phyloP scores from a whole-genome alignment of 495 filamentous ascomycete genomes.

The Penicillium turbatum region DNA sequence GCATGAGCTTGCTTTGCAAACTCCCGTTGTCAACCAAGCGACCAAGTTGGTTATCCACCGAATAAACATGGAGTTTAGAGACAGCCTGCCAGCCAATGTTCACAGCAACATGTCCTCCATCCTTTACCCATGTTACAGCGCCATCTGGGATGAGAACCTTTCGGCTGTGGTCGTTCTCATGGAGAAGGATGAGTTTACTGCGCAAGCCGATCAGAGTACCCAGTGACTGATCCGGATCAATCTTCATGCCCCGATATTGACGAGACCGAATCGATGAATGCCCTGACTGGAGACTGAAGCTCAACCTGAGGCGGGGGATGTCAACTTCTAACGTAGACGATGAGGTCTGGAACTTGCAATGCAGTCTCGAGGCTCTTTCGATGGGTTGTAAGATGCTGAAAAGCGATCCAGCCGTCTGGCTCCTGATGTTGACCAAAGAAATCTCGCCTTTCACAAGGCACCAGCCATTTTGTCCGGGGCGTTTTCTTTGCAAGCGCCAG shows the following conservation, averaged over 20 bases:
- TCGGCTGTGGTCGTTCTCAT: conserved; percentile 28
- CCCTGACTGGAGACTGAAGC: conserved; percentile 40
- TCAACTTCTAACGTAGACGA: conserved; percentile 33
- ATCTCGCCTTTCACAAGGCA: not conserved
- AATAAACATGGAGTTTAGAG: conserved; percentile 39
- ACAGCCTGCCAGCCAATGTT: conserved; percentile 19
- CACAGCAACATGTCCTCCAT: conserved; percentile 41
- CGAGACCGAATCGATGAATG: conserved; percentile 37
- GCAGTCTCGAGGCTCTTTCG: conserved; percentile 32
- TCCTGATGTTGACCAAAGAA: conserved; percentile 32
- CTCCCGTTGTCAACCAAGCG: conserved; percentile 48
- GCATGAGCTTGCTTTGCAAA: conserved; percentile 49
- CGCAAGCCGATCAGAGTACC: conserved; percentile 50
- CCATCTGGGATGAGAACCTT: conserved; percentile 51
- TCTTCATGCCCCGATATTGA: conserved; percentile 51
- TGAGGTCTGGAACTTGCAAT: conserved; percentile 20
- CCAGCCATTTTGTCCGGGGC: not conserved
- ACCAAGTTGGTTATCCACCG: conserved; percentile 47
- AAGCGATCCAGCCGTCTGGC: conserved; percentile 29
- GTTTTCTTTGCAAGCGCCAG: not conserved
- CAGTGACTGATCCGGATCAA: conserved; percentile 50
- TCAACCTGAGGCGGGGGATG: conserved; percentile 46
- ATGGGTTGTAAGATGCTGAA: conserved; percentile 28
- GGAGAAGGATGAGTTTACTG: conserved; percentile 48
- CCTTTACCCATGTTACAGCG: not conserved